Base-by-base conservation (phyloP, 352 stramenopile species). In the Saprolegnia parasitica region DNA sequence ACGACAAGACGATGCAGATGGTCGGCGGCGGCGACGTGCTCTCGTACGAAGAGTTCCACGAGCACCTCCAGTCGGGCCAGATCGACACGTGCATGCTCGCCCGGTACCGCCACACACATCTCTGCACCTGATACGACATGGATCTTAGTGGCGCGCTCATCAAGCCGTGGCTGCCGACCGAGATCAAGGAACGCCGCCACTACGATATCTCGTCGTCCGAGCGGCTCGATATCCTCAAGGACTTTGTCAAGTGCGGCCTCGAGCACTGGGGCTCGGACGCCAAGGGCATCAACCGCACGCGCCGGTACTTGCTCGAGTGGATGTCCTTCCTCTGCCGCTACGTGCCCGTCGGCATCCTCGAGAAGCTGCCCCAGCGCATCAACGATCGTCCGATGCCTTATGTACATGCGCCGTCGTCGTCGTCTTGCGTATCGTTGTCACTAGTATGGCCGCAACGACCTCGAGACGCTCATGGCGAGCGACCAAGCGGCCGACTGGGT, bases 251-350 rank as follows among this genome's bases (percentile, higher is more conserved):
- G 24, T 99, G 98, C 76, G 98, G 98, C 15, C 77, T 99, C 26
- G 97, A 99, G 72, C 96, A 99, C 81, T 99, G 97, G 97, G 98
- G 98, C 3, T 97, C 85, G 26, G 98, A 99, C 78, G 87, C 98
- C 63, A 96, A 98, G 78, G 98, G 98, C 26, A 92, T 99, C 64
- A 98, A 99, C 76, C 94, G 91, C 57, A 99, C 96, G 62, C 87
- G 98, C 4, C 87, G 98, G 1, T 99, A 99, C 77, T 74, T 99
- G 47, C 86, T 99, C 70, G 98, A 99, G 77, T 99, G 97, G 97
- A 83, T 99, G 56, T 99, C 95, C 18, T 99, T 99, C 74, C 77
- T 98, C 26, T 97, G 85, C 72, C 86, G 97, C 62, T 99, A 99
- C 85, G 97, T 99, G 63, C 98, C 98, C 37, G 91, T 99, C 1